Evolutionary conservation across 306 rosid species (phyloP).

Genomic region (apple (Malus domestica)): DNA sequence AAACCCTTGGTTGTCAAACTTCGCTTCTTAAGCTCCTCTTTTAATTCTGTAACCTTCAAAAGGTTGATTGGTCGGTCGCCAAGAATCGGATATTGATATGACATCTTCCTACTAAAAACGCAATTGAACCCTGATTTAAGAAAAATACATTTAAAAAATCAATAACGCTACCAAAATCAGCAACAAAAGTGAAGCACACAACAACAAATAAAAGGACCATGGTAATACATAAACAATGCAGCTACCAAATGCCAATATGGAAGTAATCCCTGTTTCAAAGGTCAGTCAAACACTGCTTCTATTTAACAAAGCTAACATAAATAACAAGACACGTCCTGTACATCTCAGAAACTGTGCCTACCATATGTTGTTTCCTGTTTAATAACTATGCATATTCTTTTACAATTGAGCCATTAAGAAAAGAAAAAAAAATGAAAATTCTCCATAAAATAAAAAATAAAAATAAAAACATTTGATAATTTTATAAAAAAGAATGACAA

Average conservation of each 20-base stretch:
- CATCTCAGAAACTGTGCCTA: background rate
- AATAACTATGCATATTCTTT: background rate
- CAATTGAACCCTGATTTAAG: constrained; percentile 30
- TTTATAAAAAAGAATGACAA: background rate
- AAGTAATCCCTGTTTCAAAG: background rate
- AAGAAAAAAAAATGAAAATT: too few species aligned
- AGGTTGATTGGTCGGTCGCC: constrained; percentile 75
- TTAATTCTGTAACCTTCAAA: constrained; percentile 88
- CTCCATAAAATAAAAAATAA: background rate
- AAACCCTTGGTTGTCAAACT: constrained; percentile 62
- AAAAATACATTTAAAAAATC: background rate
- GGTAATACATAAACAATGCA: background rate
- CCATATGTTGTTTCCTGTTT: background rate
- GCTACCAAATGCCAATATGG: background rate
- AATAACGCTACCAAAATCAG: background rate
- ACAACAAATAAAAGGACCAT: background rate
- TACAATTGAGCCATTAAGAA: background rate
- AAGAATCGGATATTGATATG: constrained; percentile 58
- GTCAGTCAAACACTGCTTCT: background rate
- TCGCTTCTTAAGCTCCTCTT: constrained; percentile 84
- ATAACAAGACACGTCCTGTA: background rate
- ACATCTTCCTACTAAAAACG: constrained; percentile 44
- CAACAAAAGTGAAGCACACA: background rate
- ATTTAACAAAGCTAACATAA: background rate
- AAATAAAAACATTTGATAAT: background rate